A percentile compares a stretch with the other conserved stretches of the same genome.
Conservation (phyloP, 495 filamentous ascomycete genomes). For the Xylaria bambusicola region DNA sequence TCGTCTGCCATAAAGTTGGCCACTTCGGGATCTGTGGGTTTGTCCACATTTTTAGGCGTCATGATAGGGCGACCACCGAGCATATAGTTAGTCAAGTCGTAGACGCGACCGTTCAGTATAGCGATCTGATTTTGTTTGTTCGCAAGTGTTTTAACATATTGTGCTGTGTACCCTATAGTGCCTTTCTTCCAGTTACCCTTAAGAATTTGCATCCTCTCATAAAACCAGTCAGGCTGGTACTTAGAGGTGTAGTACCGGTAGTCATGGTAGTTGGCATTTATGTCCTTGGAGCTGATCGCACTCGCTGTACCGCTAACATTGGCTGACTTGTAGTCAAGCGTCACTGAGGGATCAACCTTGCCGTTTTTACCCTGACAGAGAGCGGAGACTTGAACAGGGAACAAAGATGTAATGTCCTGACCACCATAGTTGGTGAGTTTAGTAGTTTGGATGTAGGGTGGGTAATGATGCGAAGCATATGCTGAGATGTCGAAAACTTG, state of each 20-base stretch:
- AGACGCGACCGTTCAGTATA: slow-evolving; percentile 78
- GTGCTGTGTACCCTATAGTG: slow-evolving; percentile 77
- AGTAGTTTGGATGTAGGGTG: slow-evolving; percentile 62
- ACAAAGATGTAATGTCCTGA: slow-evolving; percentile 79
- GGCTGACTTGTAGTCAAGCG: slow-evolving; percentile 74
- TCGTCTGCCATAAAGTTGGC: slow-evolving; percentile 79
- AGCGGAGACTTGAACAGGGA: slow-evolving; percentile 93
- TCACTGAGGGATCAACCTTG: slow-evolving; percentile 62
- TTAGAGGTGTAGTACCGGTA: slow-evolving; percentile 85
- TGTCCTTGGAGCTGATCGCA: slow-evolving; percentile 66
- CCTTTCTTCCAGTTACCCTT: slow-evolving; percentile 82
- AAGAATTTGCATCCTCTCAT: slow-evolving; percentile 76
- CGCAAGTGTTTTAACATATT: slow-evolving; percentile 74
- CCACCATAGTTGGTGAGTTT: slow-evolving; percentile 79
- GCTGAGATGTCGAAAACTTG: slow-evolving; percentile 80
- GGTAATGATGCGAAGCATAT: slow-evolving; percentile 81
- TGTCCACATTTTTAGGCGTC: slow-evolving; percentile 51
- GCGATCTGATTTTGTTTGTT: slow-evolving; percentile 67
- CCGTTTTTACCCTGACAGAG: slow-evolving; percentile 79
- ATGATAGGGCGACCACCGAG: slow-evolving; percentile 69
- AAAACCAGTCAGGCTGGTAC: slow-evolving; percentile 86
- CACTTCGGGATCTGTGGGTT: slow-evolving; percentile 53
- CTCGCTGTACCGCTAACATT: slow-evolving; percentile 70
- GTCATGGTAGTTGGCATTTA: slow-evolving; percentile 83
- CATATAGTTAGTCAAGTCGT: slow-evolving; percentile 88